Evolutionary conservation across 495 filamentous ascomycete species (phyloP), one percentile per base, ranked within the genome.

Genomic region (Staphylotrichum longicolle): DNA sequence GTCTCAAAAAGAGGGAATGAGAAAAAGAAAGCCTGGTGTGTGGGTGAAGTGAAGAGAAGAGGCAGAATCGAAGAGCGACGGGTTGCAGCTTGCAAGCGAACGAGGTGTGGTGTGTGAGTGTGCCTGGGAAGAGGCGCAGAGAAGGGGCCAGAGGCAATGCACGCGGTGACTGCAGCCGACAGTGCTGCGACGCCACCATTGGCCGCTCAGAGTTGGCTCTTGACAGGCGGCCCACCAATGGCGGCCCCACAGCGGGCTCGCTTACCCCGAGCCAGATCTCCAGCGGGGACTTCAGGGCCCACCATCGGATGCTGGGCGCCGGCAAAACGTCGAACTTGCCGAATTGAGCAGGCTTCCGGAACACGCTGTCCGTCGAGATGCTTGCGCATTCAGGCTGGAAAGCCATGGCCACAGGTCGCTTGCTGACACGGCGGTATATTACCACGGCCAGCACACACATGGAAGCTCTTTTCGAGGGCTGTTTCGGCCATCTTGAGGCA

Each of bases 181-280:
- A 32, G 32, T 44, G 27, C 45, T 57, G 30, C 14, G 5, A 9
- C 15, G 15, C 14, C 37, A 15, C 46, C 20, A 59, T 64, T 59
- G 62, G 62, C 39, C 51, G 30, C 34, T 33, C 11, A 32, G 34
- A 11, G 48, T 63, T 58, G 55, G 48, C 54, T 27, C 54, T 33
- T 58, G 45, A 37, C 7, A 27, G 20, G 20, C 49, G 48, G 30
- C 55, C 55, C 49, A 47, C 56, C 48, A 54, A 54, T 47, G 27
- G 30, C 42, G 12, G 61, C 47, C 41, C 61, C 48, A 52, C 45
- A 47, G 10, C 33, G 54, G 39, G 39, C 48, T 30, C 44, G 54
- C 60, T 46, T 56, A 44, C 54, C 41, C 54, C 20, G 54, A 42
- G 37, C 40, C 61, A 63, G 55, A 58, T 54, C 45, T 53, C 14